Evolutionary conservation across 108 stramenopile species (phyloP).

Genomic region (Cyclotella atomus): DNA sequence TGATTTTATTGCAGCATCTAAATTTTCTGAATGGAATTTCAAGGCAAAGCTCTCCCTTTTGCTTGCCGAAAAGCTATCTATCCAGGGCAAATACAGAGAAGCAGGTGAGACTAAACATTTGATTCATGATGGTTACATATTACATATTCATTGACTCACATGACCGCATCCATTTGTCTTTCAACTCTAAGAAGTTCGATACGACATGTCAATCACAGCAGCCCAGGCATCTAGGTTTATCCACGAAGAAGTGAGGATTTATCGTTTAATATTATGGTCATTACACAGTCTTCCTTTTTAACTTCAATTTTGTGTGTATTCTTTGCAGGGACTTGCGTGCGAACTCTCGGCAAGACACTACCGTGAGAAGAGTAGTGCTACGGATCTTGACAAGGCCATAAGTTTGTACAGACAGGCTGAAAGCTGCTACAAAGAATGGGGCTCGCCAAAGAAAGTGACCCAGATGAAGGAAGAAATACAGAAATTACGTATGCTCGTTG

Average conservation of each 20-base stretch:
- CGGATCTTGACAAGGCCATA: slow-evolving; percentile 3
- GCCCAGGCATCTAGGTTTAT: slow-evolving; percentile 23
- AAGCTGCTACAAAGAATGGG: slow-evolving; percentile 28
- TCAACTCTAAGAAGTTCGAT: not conserved
- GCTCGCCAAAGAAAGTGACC: slow-evolving; percentile 11
- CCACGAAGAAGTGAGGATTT: slow-evolving; percentile 24
- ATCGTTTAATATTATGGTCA: not conserved
- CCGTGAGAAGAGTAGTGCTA: slow-evolving; percentile 13
- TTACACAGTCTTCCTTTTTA: not conserved
- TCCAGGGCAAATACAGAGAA: slow-evolving; percentile 3
- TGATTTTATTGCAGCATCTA: not conserved
- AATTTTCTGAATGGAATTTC: slow-evolving; percentile 3
- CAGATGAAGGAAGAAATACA: slow-evolving; percentile 2
- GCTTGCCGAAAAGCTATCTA: slow-evolving; percentile 25
- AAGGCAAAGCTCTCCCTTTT: slow-evolving; percentile 12
- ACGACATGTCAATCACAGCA: slow-evolving; percentile 17
- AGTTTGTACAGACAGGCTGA: slow-evolving; percentile 26
- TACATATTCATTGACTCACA: not conserved
- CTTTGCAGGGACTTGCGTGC: slow-evolving; percentile 16
- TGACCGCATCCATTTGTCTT: not conserved
- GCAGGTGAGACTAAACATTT: not conserved
- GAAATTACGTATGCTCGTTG: not conserved
- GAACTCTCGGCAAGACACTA: slow-evolving; percentile 9
- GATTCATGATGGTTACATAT: not conserved
- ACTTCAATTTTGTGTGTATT: not conserved